Percentiles rank a stretch among this genome's conserved stretches.
These are phyloP conservation scores for Ulvella scutata DNA, from an alignment of 139 green algal species.

Conservation along the genomic window DNA sequence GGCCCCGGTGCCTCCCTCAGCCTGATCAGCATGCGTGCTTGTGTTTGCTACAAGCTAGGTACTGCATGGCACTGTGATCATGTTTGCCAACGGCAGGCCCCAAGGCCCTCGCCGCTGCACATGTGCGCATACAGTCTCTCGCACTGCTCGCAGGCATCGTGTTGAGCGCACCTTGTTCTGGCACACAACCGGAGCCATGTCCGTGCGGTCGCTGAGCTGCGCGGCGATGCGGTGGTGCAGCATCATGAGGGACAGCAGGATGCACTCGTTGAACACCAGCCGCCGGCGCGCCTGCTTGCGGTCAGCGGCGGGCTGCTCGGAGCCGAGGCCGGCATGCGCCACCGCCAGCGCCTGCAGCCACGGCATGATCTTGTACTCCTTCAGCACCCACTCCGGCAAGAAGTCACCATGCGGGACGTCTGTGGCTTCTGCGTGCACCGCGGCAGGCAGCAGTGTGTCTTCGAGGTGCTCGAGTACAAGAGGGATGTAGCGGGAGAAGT, in stretches of 20 bases:
- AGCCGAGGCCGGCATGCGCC: neutral
- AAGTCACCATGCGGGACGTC: neutral
- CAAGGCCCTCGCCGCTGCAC: neutral
- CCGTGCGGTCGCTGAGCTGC: neutral
- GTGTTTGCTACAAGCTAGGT: too few species aligned
- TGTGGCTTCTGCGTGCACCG: neutral
- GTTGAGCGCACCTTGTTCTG: neutral
- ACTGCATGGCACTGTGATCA: too few species aligned
- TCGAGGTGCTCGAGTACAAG: neutral
- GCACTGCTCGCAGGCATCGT: neutral
- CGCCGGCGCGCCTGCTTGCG: neutral
- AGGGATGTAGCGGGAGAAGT: neutral
- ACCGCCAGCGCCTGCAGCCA: neutral
- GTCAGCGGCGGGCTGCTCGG: neutral
- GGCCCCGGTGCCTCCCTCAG: neutral
- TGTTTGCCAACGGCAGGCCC: too few species aligned
- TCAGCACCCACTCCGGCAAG: neutral
- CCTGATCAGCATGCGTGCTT: too few species aligned
- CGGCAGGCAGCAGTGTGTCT: neutral
- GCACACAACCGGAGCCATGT: neutral
- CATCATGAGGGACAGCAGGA: slow-evolving; percentile 3
- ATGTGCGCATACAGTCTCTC: neutral
- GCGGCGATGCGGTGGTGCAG: neutral
- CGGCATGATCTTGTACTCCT: neutral
- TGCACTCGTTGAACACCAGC: neutral